Evolutionary conservation across 1,284 basidiomycete species (phyloP).

Genomic region (Ceratobasidium sp.): DNA sequence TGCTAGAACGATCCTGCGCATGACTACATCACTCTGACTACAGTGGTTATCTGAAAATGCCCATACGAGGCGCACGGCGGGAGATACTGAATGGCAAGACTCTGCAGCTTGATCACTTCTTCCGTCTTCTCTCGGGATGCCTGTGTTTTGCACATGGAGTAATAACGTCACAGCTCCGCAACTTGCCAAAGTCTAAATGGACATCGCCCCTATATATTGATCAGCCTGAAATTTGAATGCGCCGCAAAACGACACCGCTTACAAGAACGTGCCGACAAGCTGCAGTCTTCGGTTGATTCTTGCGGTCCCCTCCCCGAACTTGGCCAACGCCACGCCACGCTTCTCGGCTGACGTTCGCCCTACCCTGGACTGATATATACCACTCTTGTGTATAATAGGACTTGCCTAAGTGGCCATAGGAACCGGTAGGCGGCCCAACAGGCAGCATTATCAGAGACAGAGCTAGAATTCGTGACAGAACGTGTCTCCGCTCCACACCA

Average conservation of each 20-base stretch:
- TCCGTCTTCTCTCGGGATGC: constrained; percentile 11
- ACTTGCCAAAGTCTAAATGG: constrained; percentile 6
- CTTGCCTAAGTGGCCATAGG: background rate
- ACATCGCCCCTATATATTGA: constrained; percentile 15
- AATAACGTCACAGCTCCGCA: constrained; percentile 15
- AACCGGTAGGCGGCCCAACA: background rate
- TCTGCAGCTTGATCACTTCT: constrained; percentile 13
- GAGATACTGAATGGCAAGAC: background rate
- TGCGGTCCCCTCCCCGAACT: background rate
- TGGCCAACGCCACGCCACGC: background rate
- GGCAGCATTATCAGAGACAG: background rate
- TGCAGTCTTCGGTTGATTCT: background rate
- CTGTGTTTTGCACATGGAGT: constrained; percentile 11
- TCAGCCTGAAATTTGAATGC: constrained; percentile 2
- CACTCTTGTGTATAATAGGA: background rate
- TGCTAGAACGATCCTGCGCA: background rate
- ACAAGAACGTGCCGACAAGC: constrained; percentile 22
- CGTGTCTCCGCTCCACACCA: constrained; percentile 22
- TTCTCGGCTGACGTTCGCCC: background rate
- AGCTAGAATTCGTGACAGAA: constrained; percentile 34
- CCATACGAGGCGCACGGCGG: background rate
- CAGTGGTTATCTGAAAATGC: background rate
- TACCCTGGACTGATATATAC: background rate
- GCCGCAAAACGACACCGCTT: constrained; percentile 14
- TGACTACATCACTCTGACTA: background rate